A percentile compares a stretch with the other conserved stretches of the same genome.
These are phyloP conservation scores for Botryotinia globosa DNA, from an alignment of 2,329 filamentous ascomycete species.

Conservation along the genomic window DNA sequence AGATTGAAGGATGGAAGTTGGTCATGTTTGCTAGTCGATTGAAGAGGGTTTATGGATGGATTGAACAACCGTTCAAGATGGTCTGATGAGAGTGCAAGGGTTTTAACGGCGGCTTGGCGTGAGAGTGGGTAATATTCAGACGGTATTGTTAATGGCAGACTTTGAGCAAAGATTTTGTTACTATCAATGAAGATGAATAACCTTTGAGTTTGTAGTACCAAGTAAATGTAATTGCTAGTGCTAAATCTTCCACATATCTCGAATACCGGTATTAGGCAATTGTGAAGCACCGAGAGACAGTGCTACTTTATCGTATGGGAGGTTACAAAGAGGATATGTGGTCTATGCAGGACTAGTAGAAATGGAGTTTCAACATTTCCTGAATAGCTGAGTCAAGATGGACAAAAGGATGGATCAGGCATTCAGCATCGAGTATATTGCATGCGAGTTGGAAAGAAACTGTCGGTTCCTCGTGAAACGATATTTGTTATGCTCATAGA, in stretches of 20 bases:
- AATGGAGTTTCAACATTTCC: neutral
- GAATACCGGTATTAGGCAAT: neutral
- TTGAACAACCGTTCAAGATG: neutral
- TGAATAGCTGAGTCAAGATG: neutral
- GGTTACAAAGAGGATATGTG: neutral
- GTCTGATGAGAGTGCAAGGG: neutral
- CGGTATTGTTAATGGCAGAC: neutral
- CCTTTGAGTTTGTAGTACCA: neutral
- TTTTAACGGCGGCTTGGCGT: no score
- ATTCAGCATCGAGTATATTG: neutral
- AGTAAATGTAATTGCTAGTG: neutral
- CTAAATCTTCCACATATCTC: neutral
- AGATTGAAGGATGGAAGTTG: constrained; percentile 8
- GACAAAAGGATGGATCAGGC: neutral
- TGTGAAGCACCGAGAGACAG: neutral
- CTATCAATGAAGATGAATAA: neutral
- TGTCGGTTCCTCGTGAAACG: neutral
- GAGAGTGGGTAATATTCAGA: neutral
- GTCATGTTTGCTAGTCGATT: constrained; percentile 18
- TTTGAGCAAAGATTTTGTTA: neutral
- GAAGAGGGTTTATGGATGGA: constrained; percentile 18
- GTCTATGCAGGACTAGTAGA: neutral
- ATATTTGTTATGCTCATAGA: neutral
- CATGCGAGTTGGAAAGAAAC: neutral
- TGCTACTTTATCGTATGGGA: neutral